These are phyloP conservation scores for Logfia minima DNA, from an alignment of 129 eudicot species.

Conservation along the genomic window DNA sequence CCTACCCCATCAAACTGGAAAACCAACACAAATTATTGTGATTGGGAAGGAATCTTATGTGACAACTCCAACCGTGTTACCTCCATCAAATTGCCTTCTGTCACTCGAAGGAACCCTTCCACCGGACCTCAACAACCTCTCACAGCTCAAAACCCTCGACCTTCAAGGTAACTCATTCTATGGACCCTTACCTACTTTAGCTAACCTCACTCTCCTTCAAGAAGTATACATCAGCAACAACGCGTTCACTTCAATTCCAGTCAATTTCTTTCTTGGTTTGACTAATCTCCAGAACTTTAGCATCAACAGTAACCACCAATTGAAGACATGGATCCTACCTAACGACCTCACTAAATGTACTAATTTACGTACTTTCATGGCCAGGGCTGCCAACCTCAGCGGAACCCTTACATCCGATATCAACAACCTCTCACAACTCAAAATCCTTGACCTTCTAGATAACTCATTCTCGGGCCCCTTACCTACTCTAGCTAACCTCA, in stretches of 20 bases:
- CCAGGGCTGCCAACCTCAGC: too few species aligned
- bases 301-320: too few species aligned
- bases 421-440: too few species aligned
- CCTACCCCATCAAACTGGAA: not conserved
- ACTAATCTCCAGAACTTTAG: not conserved
- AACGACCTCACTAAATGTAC: slow-evolving; percentile 15
- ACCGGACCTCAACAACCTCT: slow-evolving; percentile 31
- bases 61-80: slow-evolving; percentile 37
- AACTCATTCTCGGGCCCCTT: too few species aligned
- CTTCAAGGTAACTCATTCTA: slow-evolving; percentile 35
- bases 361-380: slow-evolving; percentile 24
- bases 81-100: slow-evolving; percentile 28
- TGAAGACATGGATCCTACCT: not conserved
- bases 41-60: slow-evolving; percentile 42
- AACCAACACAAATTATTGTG: slow-evolving; percentile 22
- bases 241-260: slow-evolving; percentile 34
- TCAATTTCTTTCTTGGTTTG: slow-evolving; percentile 32
- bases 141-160: slow-evolving; percentile 34
- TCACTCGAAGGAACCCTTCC: slow-evolving; percentile 48
- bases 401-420: too few species aligned
- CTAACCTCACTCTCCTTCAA: slow-evolving; percentile 37
- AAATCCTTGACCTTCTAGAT: too few species aligned
- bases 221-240: slow-evolving; percentile 23
- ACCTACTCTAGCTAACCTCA: too few species aligned
- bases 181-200: slow-evolving; percentile 46